Evolutionary conservation across 495 filamentous ascomycete genomes (phyloP).

Genomic region (Aspergillus asperescens): DNA sequence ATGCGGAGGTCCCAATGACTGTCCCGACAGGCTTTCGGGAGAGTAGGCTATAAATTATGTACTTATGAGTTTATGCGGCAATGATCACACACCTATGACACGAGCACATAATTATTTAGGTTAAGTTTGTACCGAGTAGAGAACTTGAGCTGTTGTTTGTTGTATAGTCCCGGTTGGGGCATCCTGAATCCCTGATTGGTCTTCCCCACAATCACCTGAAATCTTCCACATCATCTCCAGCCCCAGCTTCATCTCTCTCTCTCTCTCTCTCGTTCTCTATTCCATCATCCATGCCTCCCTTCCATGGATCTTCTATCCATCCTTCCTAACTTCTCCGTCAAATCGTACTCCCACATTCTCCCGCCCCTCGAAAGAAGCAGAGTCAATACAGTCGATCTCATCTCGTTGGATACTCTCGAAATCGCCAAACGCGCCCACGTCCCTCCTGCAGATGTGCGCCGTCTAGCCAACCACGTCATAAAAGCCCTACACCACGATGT

Average conservation of each 20-base stretch:
- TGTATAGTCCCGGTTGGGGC: background rate
- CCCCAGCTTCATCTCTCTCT: background rate
- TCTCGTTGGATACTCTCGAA: slow-evolving; percentile 76
- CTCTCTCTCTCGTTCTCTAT: too few species aligned
- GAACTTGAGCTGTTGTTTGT: too few species aligned
- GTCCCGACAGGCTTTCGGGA: background rate
- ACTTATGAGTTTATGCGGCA: background rate
- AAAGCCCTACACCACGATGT: slow-evolving; percentile 61
- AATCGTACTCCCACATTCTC: slow-evolving; percentile 65
- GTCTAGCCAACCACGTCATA: slow-evolving; percentile 59
- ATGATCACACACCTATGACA: background rate
- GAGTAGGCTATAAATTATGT: background rate
- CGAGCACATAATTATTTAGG: too few species aligned
- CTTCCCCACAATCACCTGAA: background rate
- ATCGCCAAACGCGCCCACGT: slow-evolving; percentile 82
- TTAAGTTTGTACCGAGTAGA: too few species aligned
- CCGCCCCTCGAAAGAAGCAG: slow-evolving; percentile 69
- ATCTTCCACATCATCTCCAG: background rate
- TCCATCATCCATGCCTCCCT: background rate
- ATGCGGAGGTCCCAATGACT: background rate
- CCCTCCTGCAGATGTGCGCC: slow-evolving; percentile 70
- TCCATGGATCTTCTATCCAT: slow-evolving; percentile 76
- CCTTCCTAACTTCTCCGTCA: slow-evolving; percentile 72
- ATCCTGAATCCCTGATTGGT: background rate
- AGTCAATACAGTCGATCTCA: slow-evolving; percentile 76